phyloP scores from a whole-genome alignment of 2,329 filamentous ascomycete genomes.

The Pseudogymnoascus sp. region DNA sequence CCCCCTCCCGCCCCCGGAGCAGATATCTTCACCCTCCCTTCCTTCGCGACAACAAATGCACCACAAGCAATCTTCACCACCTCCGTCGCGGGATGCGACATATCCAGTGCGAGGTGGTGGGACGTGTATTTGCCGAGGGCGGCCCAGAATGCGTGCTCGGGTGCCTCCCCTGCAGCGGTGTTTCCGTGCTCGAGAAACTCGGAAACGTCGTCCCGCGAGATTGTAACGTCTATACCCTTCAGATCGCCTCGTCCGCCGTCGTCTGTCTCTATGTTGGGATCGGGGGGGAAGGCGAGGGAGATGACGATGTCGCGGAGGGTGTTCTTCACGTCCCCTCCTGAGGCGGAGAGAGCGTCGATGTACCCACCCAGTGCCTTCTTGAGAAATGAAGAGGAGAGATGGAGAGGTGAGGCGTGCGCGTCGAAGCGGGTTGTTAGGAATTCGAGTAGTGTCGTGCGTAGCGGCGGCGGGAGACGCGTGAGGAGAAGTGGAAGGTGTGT shows the following conservation, averaged over 20 bases:
- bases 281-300: not conserved
- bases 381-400: constrained; percentile 32
- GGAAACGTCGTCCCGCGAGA: constrained; percentile 33
- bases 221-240: constrained; percentile 37
- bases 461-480: constrained; percentile 37
- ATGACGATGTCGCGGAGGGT: constrained; percentile 18
- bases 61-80: constrained; percentile 35
- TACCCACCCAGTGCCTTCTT: constrained; percentile 26
- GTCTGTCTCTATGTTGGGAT: too few species aligned
- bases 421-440: constrained; percentile 39
- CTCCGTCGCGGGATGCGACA: constrained; percentile 31
- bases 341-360: constrained; percentile 20
- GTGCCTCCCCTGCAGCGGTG: constrained; percentile 8
- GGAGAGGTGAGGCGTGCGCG: constrained; percentile 32
- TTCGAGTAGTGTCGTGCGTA: constrained; percentile 36
- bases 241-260: constrained; percentile 19
- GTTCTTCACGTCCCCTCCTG: constrained; percentile 18
- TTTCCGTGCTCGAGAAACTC: constrained; percentile 19
- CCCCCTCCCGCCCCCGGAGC: constrained; percentile 13
- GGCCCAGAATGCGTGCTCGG: constrained; percentile 30
- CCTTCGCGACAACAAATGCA: constrained; percentile 33
- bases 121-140: constrained; percentile 33
- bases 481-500: constrained; percentile 37
- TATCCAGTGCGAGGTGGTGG: constrained; percentile 34
- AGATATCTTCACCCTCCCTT: constrained; percentile 35